Base-by-base conservation (phyloP, 352 stramenopile species). In the Phytopythium montanum region DNA sequence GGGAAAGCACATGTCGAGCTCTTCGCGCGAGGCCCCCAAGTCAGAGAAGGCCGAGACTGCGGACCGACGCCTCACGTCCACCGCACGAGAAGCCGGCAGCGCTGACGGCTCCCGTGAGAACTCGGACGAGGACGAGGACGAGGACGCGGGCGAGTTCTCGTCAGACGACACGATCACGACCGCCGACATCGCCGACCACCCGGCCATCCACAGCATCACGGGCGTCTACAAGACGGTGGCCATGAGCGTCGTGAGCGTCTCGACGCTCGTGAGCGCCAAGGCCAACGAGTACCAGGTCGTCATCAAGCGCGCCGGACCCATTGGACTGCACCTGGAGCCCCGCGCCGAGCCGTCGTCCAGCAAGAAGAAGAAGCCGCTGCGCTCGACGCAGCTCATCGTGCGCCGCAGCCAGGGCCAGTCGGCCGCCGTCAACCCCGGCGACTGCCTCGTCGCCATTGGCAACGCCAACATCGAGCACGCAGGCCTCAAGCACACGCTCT, bases 391-490 rank as follows among this genome's bases (percentile, higher is more conserved):
- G 59, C 72, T 94, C 31, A 91, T 94, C 68, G 85, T 94, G 38
- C 80, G 76, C 21, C 78, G 81, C 28, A 92, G 85, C 44, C 75
- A 79, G 12, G 82, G 81, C 1, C 85, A 94, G 65, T 63, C 80
- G 3, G 81, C 82, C 23, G 72, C 80, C 7, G 86, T 95, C 29
- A 92, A 87, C 42, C 82, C 82, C n/a, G 84, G 84, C 16, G 86
- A 95, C 60, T 85, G 78, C 52, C 72, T 95, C 31, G 83, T 94
- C 38, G 81, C 78, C 9, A 92, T 95, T 38, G 79, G 84, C n/a
- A 85, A 77, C 34, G 81, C 78, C 4, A 92, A 94, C 58, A 90
- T 93, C 29, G 86, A 95, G 62, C 79, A 94, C 51, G 85, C 86
- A 31, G 86, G 86, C 16, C 68, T 95, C 3, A 91, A 92, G 67